Percentiles rank a stretch among this genome's conserved stretches.
phyloP scores from a whole-genome alignment of 2,329 filamentous ascomycete species.

The Fusarium papillatum region DNA sequence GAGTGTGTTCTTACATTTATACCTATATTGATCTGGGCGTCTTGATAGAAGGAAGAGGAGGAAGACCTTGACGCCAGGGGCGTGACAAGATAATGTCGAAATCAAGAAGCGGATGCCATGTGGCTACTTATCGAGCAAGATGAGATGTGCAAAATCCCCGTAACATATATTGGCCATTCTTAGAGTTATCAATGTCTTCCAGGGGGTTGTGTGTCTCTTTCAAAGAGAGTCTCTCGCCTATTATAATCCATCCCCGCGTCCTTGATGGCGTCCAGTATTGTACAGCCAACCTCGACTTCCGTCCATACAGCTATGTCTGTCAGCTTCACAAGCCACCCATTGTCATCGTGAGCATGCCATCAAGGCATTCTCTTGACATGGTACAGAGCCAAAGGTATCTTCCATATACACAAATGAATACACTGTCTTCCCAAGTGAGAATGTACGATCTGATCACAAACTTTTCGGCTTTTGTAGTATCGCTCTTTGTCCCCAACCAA shows the following conservation, averaged over 20 bases:
- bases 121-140: background rate
- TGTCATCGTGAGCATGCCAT: background rate
- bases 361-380: background rate
- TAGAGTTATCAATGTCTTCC: background rate
- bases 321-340: background rate
- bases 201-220: background rate
- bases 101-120: constrained; percentile 13
- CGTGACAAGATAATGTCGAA: constrained; percentile 23
- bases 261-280: background rate
- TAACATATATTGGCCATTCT: background rate
- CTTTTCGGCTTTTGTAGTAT: constrained; percentile 15
- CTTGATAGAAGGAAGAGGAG: constrained; percentile 5
- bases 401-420: background rate
- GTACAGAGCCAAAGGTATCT: background rate
- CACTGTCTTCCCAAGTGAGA: constrained; percentile 6
- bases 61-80: background rate
- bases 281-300: background rate
- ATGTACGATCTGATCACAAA: constrained; percentile 22
- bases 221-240: background rate
- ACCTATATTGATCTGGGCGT: constrained; percentile 12
- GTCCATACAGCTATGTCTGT: background rate
- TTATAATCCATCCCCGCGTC: background rate
- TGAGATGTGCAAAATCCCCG: background rate
- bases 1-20: constrained; percentile 14
- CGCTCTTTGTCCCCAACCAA: background rate